Evolutionary conservation across 345 rosid genomes (phyloP), one percentile per base, ranked within the genome.

Genomic region (Tarenaya hassleriana): DNA sequence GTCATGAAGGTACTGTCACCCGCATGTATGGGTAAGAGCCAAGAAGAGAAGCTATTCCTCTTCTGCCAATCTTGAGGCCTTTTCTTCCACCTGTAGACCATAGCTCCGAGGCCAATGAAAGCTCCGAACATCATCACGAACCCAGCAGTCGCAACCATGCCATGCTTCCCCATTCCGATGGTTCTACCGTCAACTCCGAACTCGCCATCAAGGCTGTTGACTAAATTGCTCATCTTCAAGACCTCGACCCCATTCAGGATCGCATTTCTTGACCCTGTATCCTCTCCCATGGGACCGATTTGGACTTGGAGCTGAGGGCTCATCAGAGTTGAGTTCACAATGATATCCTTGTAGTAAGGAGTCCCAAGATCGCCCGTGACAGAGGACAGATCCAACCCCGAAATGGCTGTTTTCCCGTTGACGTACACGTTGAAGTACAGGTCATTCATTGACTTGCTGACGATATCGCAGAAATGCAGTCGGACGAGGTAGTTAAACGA

Each of bases 51-150:
- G 66, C 90, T 82, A 37, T 80, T 82, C 68, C 83, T 71, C 76
- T 62, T 80, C 40, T 82, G 83, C 95, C 95, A 85, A 67, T 85
- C 95, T 61, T 82, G 81, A 13, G 95, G 95, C 29, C 95, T 75
- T 63, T 71, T 86, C 49, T 78, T 83, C 95, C 89, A 82, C 63
- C 65, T 82, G 29, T 79, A 60, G 42, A 85, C 83, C 95, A 85
- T 82, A 24, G 95, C 90, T 27, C 95, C 95, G 10, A 85, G 77
- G 6, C 95, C 95, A 13, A 76, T 74, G 55, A 85, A 80, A 4
- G 95, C 95, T 16, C 95, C 95, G 42, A 85, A 85, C 95, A 82
- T 82, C 95, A 85, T 77, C 7, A 77, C 90, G 27, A 85, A 82
- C n/a, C 95, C 95, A 0, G 82, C 90, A 0, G 77, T 80, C 48